Conservation (phyloP, 106 monocot species). For the Chionographis japonica region DNA sequence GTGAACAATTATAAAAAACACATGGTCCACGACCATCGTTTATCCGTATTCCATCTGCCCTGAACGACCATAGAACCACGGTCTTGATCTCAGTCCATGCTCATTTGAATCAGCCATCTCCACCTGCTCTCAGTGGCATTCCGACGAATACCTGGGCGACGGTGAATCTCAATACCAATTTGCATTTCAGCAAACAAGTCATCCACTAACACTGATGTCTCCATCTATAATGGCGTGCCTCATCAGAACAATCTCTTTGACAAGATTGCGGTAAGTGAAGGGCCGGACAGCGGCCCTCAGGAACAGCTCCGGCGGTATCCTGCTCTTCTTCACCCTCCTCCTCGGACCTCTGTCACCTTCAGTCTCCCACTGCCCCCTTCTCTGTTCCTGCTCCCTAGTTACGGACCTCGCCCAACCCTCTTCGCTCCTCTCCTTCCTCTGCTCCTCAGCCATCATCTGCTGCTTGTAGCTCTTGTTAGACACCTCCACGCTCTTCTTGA, state of each 20-base stretch:
- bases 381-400: not conserved
- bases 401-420: not conserved
- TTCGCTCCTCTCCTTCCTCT: conserved; percentile 9
- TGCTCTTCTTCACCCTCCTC: conserved; percentile 34
- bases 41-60: too few species aligned
- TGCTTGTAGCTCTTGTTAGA: conserved; percentile 28
- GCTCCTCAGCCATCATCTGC: conserved; percentile 32
- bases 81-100: too few species aligned
- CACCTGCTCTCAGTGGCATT: too few species aligned
- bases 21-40: too few species aligned
- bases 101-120: too few species aligned
- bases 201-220: conserved; percentile 27
- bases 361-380: conserved; percentile 1
- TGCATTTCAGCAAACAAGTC: too few species aligned
- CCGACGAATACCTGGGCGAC: too few species aligned
- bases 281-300: conserved; percentile 80
- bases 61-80: too few species aligned
- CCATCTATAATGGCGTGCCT: conserved; percentile 87
- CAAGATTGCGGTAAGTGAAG: conserved; percentile 90
- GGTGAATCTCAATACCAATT: too few species aligned
- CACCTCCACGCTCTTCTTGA: conserved; percentile 61
- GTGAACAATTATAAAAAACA: too few species aligned
- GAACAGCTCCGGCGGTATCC: conserved; percentile 56
- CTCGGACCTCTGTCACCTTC: conserved; percentile 5
- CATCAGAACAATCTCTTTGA: conserved; percentile 89